phyloP scores from a whole-genome alignment of 2,329 filamentous ascomycete genomes.

The Diaporthe australafricana region DNA sequence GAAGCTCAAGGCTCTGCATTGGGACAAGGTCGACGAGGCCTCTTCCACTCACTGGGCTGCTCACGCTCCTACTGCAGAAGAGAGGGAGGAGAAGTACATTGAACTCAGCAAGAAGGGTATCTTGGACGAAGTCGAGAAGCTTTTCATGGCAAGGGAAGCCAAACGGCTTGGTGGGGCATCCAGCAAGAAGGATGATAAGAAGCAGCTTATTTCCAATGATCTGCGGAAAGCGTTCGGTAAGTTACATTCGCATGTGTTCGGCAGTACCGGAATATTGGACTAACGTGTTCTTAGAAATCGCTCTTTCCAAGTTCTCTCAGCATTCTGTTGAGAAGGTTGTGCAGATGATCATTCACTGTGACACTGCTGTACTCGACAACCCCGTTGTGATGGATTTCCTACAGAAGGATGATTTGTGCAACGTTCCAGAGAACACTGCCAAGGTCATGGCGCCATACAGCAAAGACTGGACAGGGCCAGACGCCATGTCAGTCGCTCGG shows the following conservation, averaged over 20 bases:
- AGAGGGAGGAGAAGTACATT: constrained; percentile 94
- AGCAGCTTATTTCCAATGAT: constrained; percentile 93
- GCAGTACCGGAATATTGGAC: constrained; percentile 32
- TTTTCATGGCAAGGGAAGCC: constrained; percentile 97
- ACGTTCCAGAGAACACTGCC: constrained; percentile 87
- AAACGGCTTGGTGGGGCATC: constrained; percentile 81
- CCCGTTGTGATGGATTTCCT: constrained; percentile 96
- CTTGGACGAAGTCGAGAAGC: constrained; percentile 94
- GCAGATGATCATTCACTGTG: constrained; percentile 95
- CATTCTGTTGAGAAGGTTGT: constrained; percentile 85
- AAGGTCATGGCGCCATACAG: constrained; percentile 96
- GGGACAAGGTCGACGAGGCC: constrained; percentile 97
- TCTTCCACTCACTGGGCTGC: constrained; percentile 93
- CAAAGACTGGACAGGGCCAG: constrained; percentile 94
- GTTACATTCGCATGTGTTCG: constrained; percentile 42
- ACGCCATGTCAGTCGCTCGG: constrained; percentile 79
- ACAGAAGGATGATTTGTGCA: constrained; percentile 91
- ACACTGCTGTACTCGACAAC: constrained; percentile 88
- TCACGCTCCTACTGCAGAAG: constrained; percentile 86
- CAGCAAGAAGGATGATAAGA: constrained; percentile 92
- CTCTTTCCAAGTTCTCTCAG: constrained; percentile 92
- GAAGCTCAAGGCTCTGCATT: constrained; percentile 99
- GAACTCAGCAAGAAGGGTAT: constrained; percentile 96
- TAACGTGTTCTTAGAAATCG: constrained; percentile 73
- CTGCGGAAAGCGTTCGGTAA: constrained; percentile 86